Evolutionary conservation across 1,284 basidiomycete species (phyloP).

Genomic region (Cutaneotrichosporon daszewskae): DNA sequence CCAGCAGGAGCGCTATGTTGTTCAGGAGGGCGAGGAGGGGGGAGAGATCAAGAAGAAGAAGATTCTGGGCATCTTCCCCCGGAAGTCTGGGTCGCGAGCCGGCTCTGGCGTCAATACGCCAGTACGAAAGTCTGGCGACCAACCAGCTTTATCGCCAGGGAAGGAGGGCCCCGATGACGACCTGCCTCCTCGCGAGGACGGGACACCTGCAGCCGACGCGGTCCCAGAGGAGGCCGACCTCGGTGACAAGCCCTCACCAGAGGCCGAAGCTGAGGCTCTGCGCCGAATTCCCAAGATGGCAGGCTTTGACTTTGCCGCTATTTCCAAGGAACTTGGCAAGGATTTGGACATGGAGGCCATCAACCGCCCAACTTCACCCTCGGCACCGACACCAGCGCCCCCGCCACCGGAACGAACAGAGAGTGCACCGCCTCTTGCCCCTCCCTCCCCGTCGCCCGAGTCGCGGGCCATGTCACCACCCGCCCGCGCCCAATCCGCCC

Average conservation of each 20-base stretch:
- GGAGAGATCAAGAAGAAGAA: slow-evolving; percentile 42
- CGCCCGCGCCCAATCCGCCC: slow-evolving; percentile 4
- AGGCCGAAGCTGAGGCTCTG: slow-evolving; percentile 27
- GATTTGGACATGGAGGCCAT: slow-evolving; percentile 44
- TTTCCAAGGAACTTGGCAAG: slow-evolving; percentile 46
- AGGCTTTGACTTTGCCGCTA: slow-evolving; percentile 48
- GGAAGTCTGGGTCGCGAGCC: slow-evolving; percentile 18
- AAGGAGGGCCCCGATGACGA: slow-evolving; percentile 22
- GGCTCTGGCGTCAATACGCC: slow-evolving; percentile 5
- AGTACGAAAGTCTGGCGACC: not conserved
- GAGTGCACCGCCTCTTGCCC: slow-evolving; percentile 20
- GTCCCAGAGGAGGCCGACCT: slow-evolving; percentile 31
- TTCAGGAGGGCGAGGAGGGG: slow-evolving; percentile 36
- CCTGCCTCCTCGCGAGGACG: slow-evolving; percentile 22
- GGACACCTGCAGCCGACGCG: slow-evolving; percentile 38
- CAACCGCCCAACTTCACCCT: slow-evolving; percentile 1
- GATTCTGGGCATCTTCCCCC: slow-evolving; percentile 48
- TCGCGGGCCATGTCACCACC: not conserved
- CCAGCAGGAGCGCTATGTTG: slow-evolving; percentile 39
- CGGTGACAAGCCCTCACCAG: slow-evolving; percentile 11
- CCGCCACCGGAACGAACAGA: slow-evolving; percentile 19
- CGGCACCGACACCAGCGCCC: not conserved
- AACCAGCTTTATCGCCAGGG: no score
- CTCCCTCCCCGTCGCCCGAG: slow-evolving; percentile 3
- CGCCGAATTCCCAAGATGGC: slow-evolving; percentile 29